phyloP scores from a whole-genome alignment of 108 stramenopile species.

The Cyclotella atomus region DNA sequence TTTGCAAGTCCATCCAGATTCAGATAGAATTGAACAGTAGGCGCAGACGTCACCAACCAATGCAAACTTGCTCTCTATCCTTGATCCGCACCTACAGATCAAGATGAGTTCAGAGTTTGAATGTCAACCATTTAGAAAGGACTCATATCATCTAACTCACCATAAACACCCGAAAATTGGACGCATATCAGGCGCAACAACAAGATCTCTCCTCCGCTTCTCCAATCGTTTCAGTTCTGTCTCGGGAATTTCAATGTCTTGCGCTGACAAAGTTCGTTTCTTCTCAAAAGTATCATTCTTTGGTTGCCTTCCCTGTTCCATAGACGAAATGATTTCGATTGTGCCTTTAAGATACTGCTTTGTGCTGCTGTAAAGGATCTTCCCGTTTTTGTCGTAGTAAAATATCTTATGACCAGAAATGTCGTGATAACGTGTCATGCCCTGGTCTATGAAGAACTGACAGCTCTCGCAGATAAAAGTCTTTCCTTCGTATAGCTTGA shows the following conservation, averaged over 20 bases:
- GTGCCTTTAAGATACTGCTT: conserved; percentile 7
- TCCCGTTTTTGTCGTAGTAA: not conserved
- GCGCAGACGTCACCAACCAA: not conserved
- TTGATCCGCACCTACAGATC: not conserved
- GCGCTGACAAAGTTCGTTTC: not conserved
- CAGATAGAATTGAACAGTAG: not conserved
- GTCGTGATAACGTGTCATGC: not conserved
- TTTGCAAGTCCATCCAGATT: not conserved
- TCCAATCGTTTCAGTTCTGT: not conserved
- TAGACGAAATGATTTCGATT: not conserved
- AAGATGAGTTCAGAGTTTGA: not conserved
- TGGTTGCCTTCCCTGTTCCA: not conserved
- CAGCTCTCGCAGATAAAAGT: not conserved
- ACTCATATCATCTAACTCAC: not conserved
- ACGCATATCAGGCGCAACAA: conserved; percentile 1
- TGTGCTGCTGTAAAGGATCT: not conserved
- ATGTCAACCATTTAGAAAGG: not conserved
- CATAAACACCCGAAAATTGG: conserved; percentile 1
- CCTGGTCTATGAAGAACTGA: not conserved
- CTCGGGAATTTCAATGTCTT: not conserved
- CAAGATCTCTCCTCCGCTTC: not conserved
- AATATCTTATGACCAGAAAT: not conserved
- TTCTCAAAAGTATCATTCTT: not conserved
- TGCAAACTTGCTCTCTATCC: not conserved
- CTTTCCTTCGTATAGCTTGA: not conserved